A percentile compares a stretch with the other conserved stretches of the same genome.
Conservation (phyloP, 371 early-diverging fungal species). For the Umbelopsis sp. region DNA sequence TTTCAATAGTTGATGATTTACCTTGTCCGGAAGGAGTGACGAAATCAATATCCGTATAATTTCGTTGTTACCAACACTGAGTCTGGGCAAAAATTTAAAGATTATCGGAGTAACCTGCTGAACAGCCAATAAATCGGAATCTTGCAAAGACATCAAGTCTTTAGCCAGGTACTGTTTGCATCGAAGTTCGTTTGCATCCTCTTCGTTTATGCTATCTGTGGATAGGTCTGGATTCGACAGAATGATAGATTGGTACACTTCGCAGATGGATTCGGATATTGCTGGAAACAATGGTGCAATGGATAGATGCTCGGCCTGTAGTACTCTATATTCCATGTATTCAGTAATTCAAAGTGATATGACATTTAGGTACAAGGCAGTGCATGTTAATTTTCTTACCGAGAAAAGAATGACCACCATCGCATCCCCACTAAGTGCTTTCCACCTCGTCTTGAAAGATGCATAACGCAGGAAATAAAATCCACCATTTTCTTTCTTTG, state of each 20-base stretch:
- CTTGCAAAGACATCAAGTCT: constrained; percentile 43
- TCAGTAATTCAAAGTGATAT: background rate
- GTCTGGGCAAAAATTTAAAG: constrained; percentile 31
- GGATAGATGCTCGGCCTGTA: background rate
- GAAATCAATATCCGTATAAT: constrained; percentile 28
- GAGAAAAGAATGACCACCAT: constrained; percentile 44
- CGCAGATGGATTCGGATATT: background rate
- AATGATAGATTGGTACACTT: constrained; percentile 27
- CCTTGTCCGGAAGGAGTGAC: constrained; percentile 38
- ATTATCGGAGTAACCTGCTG: constrained; percentile 31
- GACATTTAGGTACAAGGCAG: background rate
- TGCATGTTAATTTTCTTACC: constrained; percentile 24
- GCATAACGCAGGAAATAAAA: constrained; percentile 31
- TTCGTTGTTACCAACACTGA: constrained; percentile 28
- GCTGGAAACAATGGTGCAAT: background rate
- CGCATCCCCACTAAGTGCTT: constrained; percentile 39
- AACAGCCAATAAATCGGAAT: constrained; percentile 28
- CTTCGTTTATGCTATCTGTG: background rate
- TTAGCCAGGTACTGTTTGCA: constrained; percentile 27
- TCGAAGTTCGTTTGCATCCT: constrained; percentile 17
- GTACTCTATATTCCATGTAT: background rate
- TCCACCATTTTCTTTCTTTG: constrained; percentile 30
- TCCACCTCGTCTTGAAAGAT: constrained; percentile 26
- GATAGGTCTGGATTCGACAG: constrained; percentile 20
- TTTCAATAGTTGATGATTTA: constrained; percentile 14